phyloP scores from a whole-genome alignment of 495 filamentous ascomycete species.

The Aspergillus diversus region DNA sequence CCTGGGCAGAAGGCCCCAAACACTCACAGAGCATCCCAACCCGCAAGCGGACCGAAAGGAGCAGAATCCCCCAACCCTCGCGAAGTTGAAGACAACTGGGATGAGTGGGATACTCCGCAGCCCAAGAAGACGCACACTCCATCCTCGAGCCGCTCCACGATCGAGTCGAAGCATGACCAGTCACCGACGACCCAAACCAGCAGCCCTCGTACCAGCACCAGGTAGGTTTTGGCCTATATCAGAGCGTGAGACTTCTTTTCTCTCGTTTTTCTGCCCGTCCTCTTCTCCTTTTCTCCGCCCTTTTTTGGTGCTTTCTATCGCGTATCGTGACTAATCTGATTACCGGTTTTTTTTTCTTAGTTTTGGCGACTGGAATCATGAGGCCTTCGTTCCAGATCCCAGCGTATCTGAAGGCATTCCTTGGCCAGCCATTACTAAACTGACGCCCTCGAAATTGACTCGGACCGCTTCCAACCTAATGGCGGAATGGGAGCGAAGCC shows the following conservation, averaged over 20 bases:
- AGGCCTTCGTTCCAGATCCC: slow-evolving; percentile 37
- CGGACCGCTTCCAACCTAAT: slow-evolving; percentile 73
- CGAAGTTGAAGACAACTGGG: slow-evolving; percentile 72
- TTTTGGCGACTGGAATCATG: slow-evolving; percentile 49
- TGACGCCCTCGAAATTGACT: slow-evolving; percentile 69
- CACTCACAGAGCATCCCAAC: slow-evolving; percentile 39
- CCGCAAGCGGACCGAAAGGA: slow-evolving; percentile 38
- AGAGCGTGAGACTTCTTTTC: slow-evolving; percentile 16
- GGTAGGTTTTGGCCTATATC: slow-evolving; percentile 43
- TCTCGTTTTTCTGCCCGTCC: slow-evolving; percentile 11
- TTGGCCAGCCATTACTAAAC: slow-evolving; percentile 65
- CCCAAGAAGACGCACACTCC: slow-evolving; percentile 50
- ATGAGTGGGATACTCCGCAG: slow-evolving; percentile 67
- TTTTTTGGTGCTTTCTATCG: not conserved
- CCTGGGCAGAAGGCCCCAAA: slow-evolving; percentile 49
- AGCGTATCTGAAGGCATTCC: slow-evolving; percentile 62
- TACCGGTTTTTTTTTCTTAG: slow-evolving; percentile 29
- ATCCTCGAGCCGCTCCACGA: slow-evolving; percentile 50
- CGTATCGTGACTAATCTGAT: slow-evolving; percentile 32
- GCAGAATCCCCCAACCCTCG: slow-evolving; percentile 39
- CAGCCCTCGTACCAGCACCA: slow-evolving; percentile 56
- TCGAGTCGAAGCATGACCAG: slow-evolving; percentile 48
- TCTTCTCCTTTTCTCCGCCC: not conserved
- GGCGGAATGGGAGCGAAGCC: slow-evolving; percentile 73
- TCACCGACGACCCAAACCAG: slow-evolving; percentile 52